Evolutionary conservation across 805 yeast genomes (phyloP).

Genomic region (Candida saitoana): DNA sequence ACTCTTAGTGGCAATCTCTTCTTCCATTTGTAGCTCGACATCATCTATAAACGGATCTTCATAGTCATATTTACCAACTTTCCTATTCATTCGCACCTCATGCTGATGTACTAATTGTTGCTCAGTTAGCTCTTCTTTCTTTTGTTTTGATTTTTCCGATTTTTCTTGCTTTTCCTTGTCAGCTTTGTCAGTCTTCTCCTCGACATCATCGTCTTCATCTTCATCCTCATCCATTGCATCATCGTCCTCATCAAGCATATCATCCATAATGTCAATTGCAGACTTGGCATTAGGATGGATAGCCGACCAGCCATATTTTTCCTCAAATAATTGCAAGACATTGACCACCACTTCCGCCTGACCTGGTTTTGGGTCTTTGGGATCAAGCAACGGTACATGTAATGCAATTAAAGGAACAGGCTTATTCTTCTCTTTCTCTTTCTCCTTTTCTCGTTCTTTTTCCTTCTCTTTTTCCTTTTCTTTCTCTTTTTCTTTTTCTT

Average conservation of each 20-base stretch:
- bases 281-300: conserved; percentile 65
- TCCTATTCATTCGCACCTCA: conserved; percentile 53
- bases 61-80: conserved; percentile 86
- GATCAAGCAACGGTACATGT: conserved; percentile 48
- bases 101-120: conserved; percentile 44
- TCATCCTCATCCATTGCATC: conserved; percentile 26
- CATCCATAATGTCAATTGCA: conserved; percentile 48
- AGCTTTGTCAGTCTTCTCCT: conserved; percentile 7
- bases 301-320: conserved; percentile 75
- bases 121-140: conserved; percentile 30
- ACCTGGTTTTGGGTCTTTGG: conserved; percentile 49
- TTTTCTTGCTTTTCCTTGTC: conserved; percentile 7
- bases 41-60: conserved; percentile 97
- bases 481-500: conserved; percentile 10
- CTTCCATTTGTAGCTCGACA: conserved; percentile 87
- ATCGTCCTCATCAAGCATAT: conserved; percentile 28
- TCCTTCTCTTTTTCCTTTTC: conserved; percentile 7
- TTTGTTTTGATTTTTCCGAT: conserved; percentile 12
- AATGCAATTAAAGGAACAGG: conserved; percentile 46
- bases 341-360: conserved; percentile 65
- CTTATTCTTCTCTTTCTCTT: conserved; percentile 16
- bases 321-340: conserved; percentile 71
- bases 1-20: conserved; percentile 85
- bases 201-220: conserved; percentile 22
- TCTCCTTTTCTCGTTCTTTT: conserved; percentile 7